Conservation (phyloP, 2,329 filamentous ascomycete genomes). For the Apiospora marii region DNA sequence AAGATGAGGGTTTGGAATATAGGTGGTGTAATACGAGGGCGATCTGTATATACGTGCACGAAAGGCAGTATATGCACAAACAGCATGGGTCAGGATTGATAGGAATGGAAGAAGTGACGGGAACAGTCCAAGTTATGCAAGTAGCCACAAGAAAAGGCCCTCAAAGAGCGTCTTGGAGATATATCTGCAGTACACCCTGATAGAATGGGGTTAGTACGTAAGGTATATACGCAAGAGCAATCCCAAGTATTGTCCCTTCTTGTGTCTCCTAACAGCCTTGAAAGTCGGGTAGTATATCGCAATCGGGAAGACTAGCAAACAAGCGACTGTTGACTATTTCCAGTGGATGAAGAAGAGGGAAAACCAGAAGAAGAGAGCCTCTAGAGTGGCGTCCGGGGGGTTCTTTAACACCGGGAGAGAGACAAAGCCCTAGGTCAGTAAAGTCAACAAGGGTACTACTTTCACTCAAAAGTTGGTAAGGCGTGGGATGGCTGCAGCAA, state of each 20-base stretch:
- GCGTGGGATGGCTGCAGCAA: slow-evolving; percentile 24
- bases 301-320: slow-evolving; percentile 6
- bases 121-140: slow-evolving; percentile 9
- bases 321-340: slow-evolving; percentile 9
- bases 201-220: not conserved
- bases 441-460: slow-evolving; percentile 4
- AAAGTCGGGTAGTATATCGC: slow-evolving; percentile 3
- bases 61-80: not conserved
- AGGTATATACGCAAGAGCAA: slow-evolving; percentile 15
- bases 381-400: slow-evolving; percentile 6
- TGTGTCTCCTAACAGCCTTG: not conserved
- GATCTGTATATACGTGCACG: not conserved
- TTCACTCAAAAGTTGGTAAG: not conserved
- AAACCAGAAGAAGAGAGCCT: not conserved
- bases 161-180: not conserved
- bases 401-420: not conserved
- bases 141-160: slow-evolving; percentile 12
- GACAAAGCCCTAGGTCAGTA: not conserved
- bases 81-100: not conserved
- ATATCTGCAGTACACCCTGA: slow-evolving; percentile 19
- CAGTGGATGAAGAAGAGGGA: slow-evolving; percentile 14
- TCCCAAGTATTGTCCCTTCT: slow-evolving; percentile 5
- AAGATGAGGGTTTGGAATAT: not conserved
- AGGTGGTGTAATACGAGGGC: not conserved
- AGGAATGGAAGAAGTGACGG: not conserved